Conservation (phyloP, 495 filamentous ascomycete species). For the Penicillium nucicola region DNA sequence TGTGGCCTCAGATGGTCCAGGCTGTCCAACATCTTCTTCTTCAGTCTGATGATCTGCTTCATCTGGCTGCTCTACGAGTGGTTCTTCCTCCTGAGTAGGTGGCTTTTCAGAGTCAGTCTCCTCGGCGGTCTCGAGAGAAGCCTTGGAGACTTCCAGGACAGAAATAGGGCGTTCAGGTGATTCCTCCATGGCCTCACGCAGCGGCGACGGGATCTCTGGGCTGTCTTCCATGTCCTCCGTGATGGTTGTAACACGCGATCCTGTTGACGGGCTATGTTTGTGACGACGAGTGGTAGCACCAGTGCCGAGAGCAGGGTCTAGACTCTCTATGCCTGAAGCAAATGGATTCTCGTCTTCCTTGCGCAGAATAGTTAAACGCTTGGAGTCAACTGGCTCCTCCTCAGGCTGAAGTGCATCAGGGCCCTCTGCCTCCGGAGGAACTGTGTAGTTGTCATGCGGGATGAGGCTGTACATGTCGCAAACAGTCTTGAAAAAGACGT, state of each 20-base stretch:
- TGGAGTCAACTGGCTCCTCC: slow-evolving; percentile 31
- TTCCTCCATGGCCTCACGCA: slow-evolving; percentile 16
- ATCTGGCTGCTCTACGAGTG: neutral
- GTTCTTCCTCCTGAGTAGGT: neutral
- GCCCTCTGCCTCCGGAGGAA: slow-evolving; percentile 90
- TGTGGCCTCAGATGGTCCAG: slow-evolving; percentile 1
- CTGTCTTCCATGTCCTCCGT: slow-evolving; percentile 57
- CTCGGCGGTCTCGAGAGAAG: neutral
- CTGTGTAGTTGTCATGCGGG: slow-evolving; percentile 90
- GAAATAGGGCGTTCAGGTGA: slow-evolving; percentile 13
- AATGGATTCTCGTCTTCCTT: slow-evolving; percentile 32
- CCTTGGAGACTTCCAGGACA: neutral
- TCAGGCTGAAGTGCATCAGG: slow-evolving; percentile 49
- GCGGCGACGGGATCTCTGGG: slow-evolving; percentile 5
- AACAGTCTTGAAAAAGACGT: slow-evolving; percentile 94
- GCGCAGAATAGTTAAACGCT: slow-evolving; percentile 45
- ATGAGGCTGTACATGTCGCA: slow-evolving; percentile 88
- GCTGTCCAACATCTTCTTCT: neutral
- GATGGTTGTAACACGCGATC: slow-evolving; percentile 69
- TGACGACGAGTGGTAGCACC: slow-evolving; percentile 70
- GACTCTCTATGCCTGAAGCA: slow-evolving; percentile 17
- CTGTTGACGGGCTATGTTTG: slow-evolving; percentile 71
- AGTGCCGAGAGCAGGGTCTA: slow-evolving; percentile 44
- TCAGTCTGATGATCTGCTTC: slow-evolving; percentile 4
- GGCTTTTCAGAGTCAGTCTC: slow-evolving; percentile 2